Evolutionary conservation across 208 protist species (phyloP).

Genomic region (Sergeia podlipaevii): DNA sequence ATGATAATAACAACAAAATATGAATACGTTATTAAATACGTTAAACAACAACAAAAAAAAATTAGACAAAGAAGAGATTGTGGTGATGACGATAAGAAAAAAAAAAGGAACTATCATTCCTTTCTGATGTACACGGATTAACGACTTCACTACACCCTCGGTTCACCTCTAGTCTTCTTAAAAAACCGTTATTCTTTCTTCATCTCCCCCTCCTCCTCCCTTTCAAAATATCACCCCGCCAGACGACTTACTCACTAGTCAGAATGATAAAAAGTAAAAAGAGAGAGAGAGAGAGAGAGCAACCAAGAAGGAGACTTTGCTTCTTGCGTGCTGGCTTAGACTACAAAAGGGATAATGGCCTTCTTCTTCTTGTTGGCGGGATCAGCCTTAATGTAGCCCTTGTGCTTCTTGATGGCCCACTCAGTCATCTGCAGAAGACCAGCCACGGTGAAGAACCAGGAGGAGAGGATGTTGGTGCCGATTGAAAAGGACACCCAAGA

Average conservation of each 20-base stretch:
- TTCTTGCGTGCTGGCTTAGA: conserved; percentile 33
- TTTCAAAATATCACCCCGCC: conserved; percentile 2
- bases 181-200: conserved; percentile 3
- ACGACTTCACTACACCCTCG: not conserved
- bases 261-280: conserved; percentile 2
- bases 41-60: conserved; percentile 12
- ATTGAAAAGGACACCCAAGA: conserved; percentile 92
- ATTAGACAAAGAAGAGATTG: not conserved
- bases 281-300: conserved; percentile 9
- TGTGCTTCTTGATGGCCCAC: conserved; percentile 88
- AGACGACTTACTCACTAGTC: not conserved
- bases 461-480: conserved; percentile 76
- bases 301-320: conserved; percentile 2
- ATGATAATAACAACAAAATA: conserved; percentile 12
- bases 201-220: not conserved
- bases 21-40: not conserved
- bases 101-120: conserved; percentile 14
- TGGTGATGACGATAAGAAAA: conserved; percentile 2
- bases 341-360: conserved; percentile 81
- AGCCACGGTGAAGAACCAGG: conserved; percentile 77
- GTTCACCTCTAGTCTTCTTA: too few relatives aligned
- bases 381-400: conserved; percentile 77
- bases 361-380: conserved; percentile 67
- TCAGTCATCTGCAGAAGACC: conserved; percentile 84
- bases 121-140: too few relatives aligned